Conservation (phyloP, 2,329 filamentous ascomycete species). For the Botryotinia convoluta region DNA sequence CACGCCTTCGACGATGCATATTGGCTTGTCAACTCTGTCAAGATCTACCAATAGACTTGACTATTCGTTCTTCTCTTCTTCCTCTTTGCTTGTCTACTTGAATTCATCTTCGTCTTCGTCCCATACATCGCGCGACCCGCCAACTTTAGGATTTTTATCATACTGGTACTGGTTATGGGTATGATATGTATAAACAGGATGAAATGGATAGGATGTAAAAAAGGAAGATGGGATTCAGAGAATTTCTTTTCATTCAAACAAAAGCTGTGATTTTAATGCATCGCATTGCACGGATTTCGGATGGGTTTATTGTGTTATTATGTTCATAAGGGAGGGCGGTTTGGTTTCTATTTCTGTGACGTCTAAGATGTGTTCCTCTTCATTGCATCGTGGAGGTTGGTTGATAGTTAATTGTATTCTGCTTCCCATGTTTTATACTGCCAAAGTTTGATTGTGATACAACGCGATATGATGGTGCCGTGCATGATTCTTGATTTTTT, state of each 20-base stretch:
- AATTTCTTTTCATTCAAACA: neutral
- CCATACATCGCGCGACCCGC: no score
- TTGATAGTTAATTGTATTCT: neutral
- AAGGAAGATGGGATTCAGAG: neutral
- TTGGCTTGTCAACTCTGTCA: slow-evolving; percentile 72
- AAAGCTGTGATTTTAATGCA: neutral
- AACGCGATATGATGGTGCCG: neutral
- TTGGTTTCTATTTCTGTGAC: neutral
- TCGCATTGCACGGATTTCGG: neutral
- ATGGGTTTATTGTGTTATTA: neutral
- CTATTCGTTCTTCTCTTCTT: neutral
- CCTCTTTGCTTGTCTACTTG: neutral
- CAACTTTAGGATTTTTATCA: neutral
- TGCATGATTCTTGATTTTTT: neutral
- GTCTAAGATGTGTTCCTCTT: neutral
- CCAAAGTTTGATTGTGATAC: neutral
- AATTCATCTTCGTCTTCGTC: neutral
- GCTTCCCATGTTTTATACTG: neutral
- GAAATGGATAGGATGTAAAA: neutral
- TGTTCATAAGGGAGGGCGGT: neutral
- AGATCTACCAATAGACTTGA: slow-evolving; percentile 52
- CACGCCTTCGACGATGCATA: slow-evolving; percentile 68
- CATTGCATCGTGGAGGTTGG: neutral
- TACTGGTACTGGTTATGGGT: neutral
- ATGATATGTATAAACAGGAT: neutral